phyloP scores from a whole-genome alignment of 2,329 filamentous ascomycete species.

The Dactylellina leptospora region DNA sequence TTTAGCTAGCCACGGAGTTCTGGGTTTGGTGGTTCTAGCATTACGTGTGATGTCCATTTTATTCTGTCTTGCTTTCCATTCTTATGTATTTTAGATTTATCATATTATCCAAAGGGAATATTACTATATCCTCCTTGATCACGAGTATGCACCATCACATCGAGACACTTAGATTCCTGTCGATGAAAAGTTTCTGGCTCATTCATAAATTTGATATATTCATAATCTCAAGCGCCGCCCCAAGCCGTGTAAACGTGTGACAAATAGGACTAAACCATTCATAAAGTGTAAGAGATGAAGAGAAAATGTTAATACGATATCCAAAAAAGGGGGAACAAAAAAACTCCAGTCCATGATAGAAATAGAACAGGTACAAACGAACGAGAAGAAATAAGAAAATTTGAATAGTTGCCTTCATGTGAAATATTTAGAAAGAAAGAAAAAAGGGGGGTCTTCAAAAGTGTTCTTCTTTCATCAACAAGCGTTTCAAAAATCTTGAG shows the following conservation, averaged over 20 bases:
- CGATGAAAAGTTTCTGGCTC: neutral
- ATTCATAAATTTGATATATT: neutral
- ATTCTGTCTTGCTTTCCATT: neutral
- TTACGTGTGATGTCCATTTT: too few relatives aligned
- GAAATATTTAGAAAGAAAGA: neutral
- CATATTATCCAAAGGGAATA: too few relatives aligned
- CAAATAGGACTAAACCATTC: neutral
- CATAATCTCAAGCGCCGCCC: slow-evolving; percentile 43
- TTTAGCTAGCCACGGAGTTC: too few relatives aligned
- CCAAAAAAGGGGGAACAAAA: slow-evolving; percentile 21
- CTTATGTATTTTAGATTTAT: neutral
- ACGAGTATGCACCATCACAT: too few relatives aligned
- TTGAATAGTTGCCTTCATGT: neutral
- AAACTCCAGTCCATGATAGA: slow-evolving; percentile 50
- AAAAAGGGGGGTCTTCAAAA: neutral
- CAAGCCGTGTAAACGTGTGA: slow-evolving; percentile 10
- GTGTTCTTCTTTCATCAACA: neutral
- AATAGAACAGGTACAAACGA: slow-evolving; percentile 2
- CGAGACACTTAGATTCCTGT: too few relatives aligned
- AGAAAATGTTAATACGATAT: slow-evolving; percentile 7
- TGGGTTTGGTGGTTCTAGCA: too few relatives aligned
- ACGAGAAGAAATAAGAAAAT: neutral
- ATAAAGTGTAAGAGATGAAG: neutral
- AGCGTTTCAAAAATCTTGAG: neutral
- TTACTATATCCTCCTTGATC: too few relatives aligned